Conservation (phyloP, 1,284 basidiomycete genomes). For the Apiotrichum veenhuisii region DNA sequence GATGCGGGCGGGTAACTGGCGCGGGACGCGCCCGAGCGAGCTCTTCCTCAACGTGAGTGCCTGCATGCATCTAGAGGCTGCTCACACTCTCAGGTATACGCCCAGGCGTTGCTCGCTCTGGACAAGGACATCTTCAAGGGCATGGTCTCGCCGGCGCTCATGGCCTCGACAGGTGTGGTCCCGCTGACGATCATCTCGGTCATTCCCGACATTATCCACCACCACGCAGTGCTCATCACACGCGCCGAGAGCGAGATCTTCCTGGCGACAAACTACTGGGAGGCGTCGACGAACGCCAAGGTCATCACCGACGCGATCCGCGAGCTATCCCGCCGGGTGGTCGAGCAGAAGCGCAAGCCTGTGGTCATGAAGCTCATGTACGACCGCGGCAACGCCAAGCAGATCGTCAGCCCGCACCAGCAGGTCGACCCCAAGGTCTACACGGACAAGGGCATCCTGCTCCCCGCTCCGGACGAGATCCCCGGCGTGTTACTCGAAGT, state of each 20-base stretch:
- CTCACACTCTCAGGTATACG: constrained; percentile 19
- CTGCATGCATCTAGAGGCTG: too few species aligned
- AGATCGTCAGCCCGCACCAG: constrained; percentile 13
- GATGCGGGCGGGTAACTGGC: constrained; percentile 19
- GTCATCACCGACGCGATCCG: constrained; percentile 26
- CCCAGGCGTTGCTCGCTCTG: constrained; percentile 22
- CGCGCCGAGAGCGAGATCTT: constrained; percentile 29
- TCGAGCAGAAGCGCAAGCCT: constrained; percentile 22
- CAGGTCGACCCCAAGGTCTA: background rate
- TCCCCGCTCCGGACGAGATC: constrained; percentile 17
- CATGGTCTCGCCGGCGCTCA: constrained; percentile 26
- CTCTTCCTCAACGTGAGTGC: constrained; percentile 26
- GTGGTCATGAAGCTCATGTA: constrained; percentile 40
- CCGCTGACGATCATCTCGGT: constrained; percentile 31
- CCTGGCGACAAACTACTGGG: constrained; percentile 35
- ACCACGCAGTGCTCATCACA: constrained; percentile 31
- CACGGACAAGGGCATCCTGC: constrained; percentile 2
- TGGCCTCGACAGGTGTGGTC: constrained; percentile 25
- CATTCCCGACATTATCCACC: constrained; percentile 33
- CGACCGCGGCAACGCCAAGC: constrained; percentile 27
- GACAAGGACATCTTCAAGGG: constrained; percentile 23
- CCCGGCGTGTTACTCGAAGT: constrained; percentile 19
- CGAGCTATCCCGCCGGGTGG: constrained; percentile 29
- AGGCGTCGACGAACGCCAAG: constrained; percentile 21
- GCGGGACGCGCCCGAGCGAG: constrained; percentile 16